These are phyloP conservation scores for Cutaneotrichosporon daszewskae DNA, from an alignment of 1,284 basidiomycete species.

Conservation along the genomic window DNA sequence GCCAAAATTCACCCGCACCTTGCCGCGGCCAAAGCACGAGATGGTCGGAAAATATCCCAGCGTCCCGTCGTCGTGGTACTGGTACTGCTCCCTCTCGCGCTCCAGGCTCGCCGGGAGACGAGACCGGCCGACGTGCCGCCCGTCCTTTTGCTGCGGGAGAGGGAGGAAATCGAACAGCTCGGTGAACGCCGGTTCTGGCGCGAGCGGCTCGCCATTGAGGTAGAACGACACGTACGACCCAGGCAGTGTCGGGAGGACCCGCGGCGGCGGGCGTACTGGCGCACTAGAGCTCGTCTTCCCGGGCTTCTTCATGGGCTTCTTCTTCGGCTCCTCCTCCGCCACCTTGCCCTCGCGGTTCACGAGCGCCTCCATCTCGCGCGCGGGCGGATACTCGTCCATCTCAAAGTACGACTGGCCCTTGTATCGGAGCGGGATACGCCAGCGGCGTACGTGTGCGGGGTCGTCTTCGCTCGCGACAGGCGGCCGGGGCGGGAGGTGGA, in stretches of 20 bases:
- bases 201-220: conserved; percentile 83
- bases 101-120: conserved; percentile 20
- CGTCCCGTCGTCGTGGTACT: conserved; percentile 77
- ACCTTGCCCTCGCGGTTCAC: conserved; percentile 58
- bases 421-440: conserved; percentile 86
- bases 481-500: conserved; percentile 61
- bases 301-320: conserved; percentile 50
- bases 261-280: conserved; percentile 1
- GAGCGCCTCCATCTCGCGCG: conserved; percentile 89
- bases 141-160: conserved; percentile 53
- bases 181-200: conserved; percentile 63
- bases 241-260: conserved; percentile 59
- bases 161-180: conserved; percentile 89
- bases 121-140: not conserved
- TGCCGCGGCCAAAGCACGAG: conserved; percentile 85
- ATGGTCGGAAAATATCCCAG: conserved; percentile 94
- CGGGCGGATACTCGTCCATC: conserved; percentile 78
- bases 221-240: conserved; percentile 82
- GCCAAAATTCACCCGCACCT: conserved; percentile 78
- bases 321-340: conserved; percentile 23
- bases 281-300: not conserved
- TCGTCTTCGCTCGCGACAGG: conserved; percentile 55
- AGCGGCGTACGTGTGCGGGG: conserved; percentile 66
- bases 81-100: conserved; percentile 48
- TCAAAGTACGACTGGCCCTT: conserved; percentile 98